These are phyloP conservation scores for Ceratocystis colombiana DNA, from an alignment of 2,329 filamentous ascomycete genomes.

Conservation along the genomic window DNA sequence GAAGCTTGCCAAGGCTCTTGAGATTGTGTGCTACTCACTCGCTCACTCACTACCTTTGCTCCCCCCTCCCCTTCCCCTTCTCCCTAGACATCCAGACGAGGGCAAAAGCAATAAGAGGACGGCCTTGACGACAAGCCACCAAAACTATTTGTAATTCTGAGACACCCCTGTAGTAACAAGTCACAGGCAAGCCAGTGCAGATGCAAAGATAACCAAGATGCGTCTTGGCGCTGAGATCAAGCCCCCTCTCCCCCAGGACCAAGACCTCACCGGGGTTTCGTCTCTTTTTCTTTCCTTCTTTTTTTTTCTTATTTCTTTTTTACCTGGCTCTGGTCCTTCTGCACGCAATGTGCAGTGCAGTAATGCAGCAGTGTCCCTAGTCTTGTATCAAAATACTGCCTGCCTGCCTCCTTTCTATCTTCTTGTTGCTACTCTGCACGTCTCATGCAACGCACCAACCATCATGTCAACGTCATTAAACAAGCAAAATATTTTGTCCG, in stretches of 20 bases:
- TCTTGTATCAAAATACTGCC: background rate
- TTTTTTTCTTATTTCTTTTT: background rate
- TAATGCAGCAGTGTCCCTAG: background rate
- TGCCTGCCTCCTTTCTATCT: background rate
- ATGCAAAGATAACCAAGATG: background rate
- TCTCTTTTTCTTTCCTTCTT: background rate
- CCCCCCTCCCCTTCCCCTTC: no score
- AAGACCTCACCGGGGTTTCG: background rate
- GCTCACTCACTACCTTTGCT: no score
- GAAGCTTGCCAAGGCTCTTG: no score
- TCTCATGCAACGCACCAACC: conserved; percentile 12
- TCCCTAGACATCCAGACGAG: background rate
- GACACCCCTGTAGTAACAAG: background rate
- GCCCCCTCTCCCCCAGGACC: background rate
- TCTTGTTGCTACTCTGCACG: background rate
- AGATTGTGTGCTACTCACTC: no score
- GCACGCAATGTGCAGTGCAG: background rate
- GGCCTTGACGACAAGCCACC: background rate
- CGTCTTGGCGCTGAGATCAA: background rate
- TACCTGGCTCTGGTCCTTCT: background rate
- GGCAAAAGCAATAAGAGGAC: background rate
- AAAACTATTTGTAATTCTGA: conserved; percentile 12
- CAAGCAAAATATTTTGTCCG: background rate
- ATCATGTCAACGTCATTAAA: conserved; percentile 5
- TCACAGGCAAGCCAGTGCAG: background rate